Evolutionary conservation across 2,329 filamentous ascomycete genomes (phyloP).

Genomic region (Myotisia sp.): DNA sequence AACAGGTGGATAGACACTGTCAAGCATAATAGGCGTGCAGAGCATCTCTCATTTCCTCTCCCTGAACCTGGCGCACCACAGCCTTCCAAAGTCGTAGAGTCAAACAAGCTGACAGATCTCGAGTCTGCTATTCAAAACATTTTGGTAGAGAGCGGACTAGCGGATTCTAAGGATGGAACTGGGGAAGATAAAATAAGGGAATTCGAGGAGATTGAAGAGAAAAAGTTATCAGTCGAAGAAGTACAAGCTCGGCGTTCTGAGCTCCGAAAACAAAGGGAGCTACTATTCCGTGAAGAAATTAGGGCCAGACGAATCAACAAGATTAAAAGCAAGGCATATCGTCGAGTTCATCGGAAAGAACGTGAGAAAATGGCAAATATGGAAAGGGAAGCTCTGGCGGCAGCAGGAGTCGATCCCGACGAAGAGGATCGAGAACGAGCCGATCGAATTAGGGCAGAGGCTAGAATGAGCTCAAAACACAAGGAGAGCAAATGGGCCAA

Average conservation of each 20-base stretch:
- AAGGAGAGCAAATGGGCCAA: conserved; percentile 89
- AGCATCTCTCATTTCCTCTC: conserved; percentile 79
- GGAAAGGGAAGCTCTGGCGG: conserved; percentile 44
- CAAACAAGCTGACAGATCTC: conserved; percentile 60
- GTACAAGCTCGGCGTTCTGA: conserved; percentile 58
- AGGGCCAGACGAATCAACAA: conserved; percentile 90
- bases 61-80: conserved; percentile 51
- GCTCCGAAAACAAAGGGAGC: conserved; percentile 64
- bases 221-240: conserved; percentile 58
- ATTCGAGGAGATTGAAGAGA: conserved; percentile 54
- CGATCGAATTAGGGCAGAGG: conserved; percentile 65
- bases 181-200: conserved; percentile 53
- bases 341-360: conserved; percentile 77
- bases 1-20: conserved; percentile 90
- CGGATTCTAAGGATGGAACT: conserved; percentile 43
- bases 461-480: conserved; percentile 73
- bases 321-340: conserved; percentile 95
- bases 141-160: conserved; percentile 72
- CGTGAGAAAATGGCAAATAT: conserved; percentile 44
- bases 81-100: conserved; percentile 41
- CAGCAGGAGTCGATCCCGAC: conserved; percentile 45
- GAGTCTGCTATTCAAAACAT: conserved; percentile 79
- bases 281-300: conserved; percentile 77
- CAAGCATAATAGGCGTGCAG: conserved; percentile 80
- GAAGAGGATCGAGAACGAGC: conserved; percentile 51